phyloP scores from a whole-genome alignment of 2,329 filamentous ascomycete species.

The Parafenestella ontariensis region DNA sequence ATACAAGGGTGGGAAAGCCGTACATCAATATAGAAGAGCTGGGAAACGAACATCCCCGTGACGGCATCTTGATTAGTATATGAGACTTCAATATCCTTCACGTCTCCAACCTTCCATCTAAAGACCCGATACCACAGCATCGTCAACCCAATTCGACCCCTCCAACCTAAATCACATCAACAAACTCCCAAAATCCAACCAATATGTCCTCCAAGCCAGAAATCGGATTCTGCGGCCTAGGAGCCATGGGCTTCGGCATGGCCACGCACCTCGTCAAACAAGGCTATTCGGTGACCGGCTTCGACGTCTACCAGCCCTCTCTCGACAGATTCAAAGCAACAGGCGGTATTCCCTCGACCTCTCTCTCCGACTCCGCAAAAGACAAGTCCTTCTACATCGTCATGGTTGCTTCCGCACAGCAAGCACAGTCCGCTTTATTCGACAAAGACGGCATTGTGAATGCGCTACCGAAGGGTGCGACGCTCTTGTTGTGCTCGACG shows the following conservation, averaged over 20 bases:
- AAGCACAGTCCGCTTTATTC: slow-evolving; percentile 72
- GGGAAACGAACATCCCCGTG: too few relatives aligned
- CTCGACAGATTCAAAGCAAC: slow-evolving; percentile 69
- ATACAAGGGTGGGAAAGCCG: not conserved
- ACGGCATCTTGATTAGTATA: too few relatives aligned
- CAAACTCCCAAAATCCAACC: not conserved
- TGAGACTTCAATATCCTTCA: not conserved
- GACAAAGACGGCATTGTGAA: slow-evolving; percentile 60
- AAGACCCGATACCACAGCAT: not conserved
- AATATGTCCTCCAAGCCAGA: slow-evolving; percentile 52
- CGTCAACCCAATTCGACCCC: not conserved
- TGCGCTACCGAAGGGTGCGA: slow-evolving; percentile 63
- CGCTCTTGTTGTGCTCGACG: slow-evolving; percentile 73
- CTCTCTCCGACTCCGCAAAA: slow-evolving; percentile 67
- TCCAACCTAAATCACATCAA: not conserved
- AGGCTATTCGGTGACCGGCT: slow-evolving; percentile 73
- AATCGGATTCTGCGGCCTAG: slow-evolving; percentile 75
- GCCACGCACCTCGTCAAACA: slow-evolving; percentile 73
- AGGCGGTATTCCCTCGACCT: slow-evolving; percentile 66
- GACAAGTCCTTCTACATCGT: slow-evolving; percentile 69
- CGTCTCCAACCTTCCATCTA: not conserved
- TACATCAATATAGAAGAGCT: too few relatives aligned
- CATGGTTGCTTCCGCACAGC: slow-evolving; percentile 78
- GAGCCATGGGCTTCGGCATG: slow-evolving; percentile 85
- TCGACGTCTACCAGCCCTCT: slow-evolving; percentile 72